Percentiles rank a stretch among this genome's conserved stretches.
Evolutionary conservation across 176 grass and related monocot genomes (phyloP).

Genomic region (Triticum timopheevii): DNA sequence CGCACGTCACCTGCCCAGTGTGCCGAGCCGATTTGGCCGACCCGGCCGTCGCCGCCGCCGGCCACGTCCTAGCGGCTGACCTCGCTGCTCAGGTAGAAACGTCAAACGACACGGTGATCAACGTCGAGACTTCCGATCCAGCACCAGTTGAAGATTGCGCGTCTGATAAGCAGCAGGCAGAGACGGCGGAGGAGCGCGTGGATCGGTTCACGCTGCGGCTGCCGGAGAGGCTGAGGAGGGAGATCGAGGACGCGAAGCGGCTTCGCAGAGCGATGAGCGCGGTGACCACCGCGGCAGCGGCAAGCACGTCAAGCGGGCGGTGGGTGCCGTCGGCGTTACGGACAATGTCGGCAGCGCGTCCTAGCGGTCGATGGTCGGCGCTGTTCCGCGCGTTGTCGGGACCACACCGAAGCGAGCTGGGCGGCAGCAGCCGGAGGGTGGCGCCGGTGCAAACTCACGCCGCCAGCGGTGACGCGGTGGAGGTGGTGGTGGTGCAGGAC

Average conservation of each 20-base stretch:
- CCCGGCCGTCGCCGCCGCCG: slow-evolving; percentile 45
- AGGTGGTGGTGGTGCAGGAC: slow-evolving; percentile 17
- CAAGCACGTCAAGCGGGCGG: slow-evolving; percentile 21
- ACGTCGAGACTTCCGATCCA: slow-evolving; percentile 20
- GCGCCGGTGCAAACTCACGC: neutral
- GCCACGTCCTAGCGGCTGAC: slow-evolving; percentile 36
- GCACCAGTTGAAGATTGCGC: neutral
- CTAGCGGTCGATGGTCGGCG: slow-evolving; percentile 35
- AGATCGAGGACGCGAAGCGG: slow-evolving; percentile 54
- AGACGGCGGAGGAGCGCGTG: slow-evolving; percentile 47
- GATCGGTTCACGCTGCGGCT: slow-evolving; percentile 65
- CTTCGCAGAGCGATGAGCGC: slow-evolving; percentile 58
- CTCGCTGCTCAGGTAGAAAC: slow-evolving; percentile 16
- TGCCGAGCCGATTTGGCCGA: slow-evolving; percentile 84
- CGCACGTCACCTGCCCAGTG: slow-evolving; percentile 80
- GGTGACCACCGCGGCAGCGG: slow-evolving; percentile 17
- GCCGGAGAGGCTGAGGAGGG: slow-evolving; percentile 50
- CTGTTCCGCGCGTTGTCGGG: slow-evolving; percentile 37
- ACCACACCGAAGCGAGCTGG: slow-evolving; percentile 16
- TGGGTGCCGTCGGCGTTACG: slow-evolving; percentile 35
- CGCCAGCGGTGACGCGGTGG: neutral
- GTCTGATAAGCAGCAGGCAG: slow-evolving; percentile 10
- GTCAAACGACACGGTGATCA: slow-evolving; percentile 11
- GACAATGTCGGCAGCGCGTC: slow-evolving; percentile 55
- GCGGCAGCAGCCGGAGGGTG: slow-evolving; percentile 31